phyloP scores from a whole-genome alignment of 2,329 filamentous ascomycete genomes.

The Talaromyces sp. region DNA sequence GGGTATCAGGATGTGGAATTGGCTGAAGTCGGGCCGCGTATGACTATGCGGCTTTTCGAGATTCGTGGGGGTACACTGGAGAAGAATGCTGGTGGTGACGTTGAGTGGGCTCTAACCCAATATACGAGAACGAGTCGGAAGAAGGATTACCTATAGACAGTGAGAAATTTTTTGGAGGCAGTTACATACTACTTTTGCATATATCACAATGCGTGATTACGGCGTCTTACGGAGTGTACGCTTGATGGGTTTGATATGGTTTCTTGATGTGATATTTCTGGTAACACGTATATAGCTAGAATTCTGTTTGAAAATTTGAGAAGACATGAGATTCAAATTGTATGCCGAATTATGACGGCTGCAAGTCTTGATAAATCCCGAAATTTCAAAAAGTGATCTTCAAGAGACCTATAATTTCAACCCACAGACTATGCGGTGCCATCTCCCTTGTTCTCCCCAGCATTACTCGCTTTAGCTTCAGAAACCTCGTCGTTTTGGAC shows the following conservation, averaged over 20 bases:
- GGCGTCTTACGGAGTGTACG: conserved; percentile 17
- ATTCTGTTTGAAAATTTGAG: neutral
- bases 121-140: conserved; percentile 92
- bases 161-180: neutral
- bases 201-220: conserved; percentile 13
- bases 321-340: neutral
- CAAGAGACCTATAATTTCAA: neutral
- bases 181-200: conserved; percentile 14
- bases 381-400: neutral
- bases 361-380: neutral
- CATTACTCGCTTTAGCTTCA: neutral
- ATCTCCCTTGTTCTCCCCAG: neutral
- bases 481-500: neutral
- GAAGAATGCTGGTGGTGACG: conserved; percentile 83
- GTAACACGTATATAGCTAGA: neutral
- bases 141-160: conserved; percentile 79
- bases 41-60: conserved; percentile 97
- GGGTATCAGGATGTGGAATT: conserved; percentile 86
- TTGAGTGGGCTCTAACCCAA: conserved; percentile 94
- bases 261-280: conserved; percentile 3
- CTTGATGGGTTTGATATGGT: neutral
- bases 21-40: conserved; percentile 84
- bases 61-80: conserved; percentile 88
- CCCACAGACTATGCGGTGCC: neutral
- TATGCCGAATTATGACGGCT: neutral